These are phyloP conservation scores for Aspergillus tanneri DNA, from an alignment of 2,329 filamentous ascomycete species.

Conservation along the genomic window DNA sequence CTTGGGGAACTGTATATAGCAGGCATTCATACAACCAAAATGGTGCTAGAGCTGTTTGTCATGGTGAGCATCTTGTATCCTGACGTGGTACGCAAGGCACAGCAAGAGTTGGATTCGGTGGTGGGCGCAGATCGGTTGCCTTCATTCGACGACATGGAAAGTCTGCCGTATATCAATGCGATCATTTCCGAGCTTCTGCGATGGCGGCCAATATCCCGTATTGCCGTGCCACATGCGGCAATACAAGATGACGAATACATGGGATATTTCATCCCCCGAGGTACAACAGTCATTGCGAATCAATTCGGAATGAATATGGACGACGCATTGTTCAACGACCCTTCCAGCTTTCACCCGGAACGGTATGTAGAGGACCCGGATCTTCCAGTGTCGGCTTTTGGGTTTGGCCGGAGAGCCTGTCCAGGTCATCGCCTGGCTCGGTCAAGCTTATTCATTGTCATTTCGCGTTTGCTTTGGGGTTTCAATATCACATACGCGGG, in stretches of 20 bases:
- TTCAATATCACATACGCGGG: neutral
- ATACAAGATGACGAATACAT: constrained; percentile 52
- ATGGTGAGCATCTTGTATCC: constrained; percentile 51
- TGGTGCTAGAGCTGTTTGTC: constrained; percentile 51
- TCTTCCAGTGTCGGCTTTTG: neutral
- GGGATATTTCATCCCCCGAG: constrained; percentile 51
- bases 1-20: no score
- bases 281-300: constrained; percentile 48
- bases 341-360: constrained; percentile 42
- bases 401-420: neutral
- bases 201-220: constrained; percentile 50
- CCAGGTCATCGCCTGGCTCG: neutral
- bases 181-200: constrained; percentile 58
- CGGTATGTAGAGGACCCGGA: constrained; percentile 26
- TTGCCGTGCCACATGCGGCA: constrained; percentile 49
- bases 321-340: constrained; percentile 40
- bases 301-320: constrained; percentile 48
- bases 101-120: constrained; percentile 51
- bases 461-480: neutral
- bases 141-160: constrained; percentile 37
- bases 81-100: constrained; percentile 39
- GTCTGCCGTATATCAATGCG: constrained; percentile 45
- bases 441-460: neutral
- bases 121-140: constrained; percentile 51
- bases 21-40: constrained; percentile 53